Evolutionary conservation across 176 grass and related monocot species (phyloP).

Genomic region (Avena sativa): DNA sequence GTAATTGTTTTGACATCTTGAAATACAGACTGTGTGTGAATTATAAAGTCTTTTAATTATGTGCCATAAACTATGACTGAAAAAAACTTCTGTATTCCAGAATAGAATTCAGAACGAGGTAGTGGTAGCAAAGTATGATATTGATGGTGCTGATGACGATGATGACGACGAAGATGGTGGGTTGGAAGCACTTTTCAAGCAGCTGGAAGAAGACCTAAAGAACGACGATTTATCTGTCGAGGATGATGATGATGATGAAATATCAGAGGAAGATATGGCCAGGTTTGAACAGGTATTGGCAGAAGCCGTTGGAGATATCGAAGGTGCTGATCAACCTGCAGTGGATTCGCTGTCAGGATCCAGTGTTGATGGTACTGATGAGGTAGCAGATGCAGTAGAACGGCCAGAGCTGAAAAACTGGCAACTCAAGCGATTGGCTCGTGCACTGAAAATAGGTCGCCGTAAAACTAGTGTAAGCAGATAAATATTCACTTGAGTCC

Average conservation of each 20-base stretch:
- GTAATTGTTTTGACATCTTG: neutral
- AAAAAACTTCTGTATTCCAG: slow-evolving; percentile 30
- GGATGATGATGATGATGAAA: slow-evolving; percentile 60
- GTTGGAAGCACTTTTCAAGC: slow-evolving; percentile 76
- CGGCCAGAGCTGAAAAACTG: slow-evolving; percentile 70
- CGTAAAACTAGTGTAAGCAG: slow-evolving; percentile 84
- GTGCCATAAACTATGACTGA: neutral
- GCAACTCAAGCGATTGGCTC: slow-evolving; percentile 80
- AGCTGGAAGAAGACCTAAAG: slow-evolving; percentile 84
- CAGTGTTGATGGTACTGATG: slow-evolving; percentile 33
- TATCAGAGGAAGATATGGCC: slow-evolving; percentile 89
- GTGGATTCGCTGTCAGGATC: neutral
- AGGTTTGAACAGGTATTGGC: slow-evolving; percentile 75
- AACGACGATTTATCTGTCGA: slow-evolving; percentile 68
- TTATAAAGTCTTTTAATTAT: neutral
- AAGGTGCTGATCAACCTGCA: slow-evolving; percentile 45
- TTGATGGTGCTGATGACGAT: slow-evolving; percentile 3
- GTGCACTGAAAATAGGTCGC: slow-evolving; percentile 70
- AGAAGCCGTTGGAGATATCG: slow-evolving; percentile 64
- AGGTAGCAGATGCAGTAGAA: slow-evolving; percentile 36
- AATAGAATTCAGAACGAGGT: slow-evolving; percentile 53
- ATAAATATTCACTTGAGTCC: slow-evolving; percentile 6
- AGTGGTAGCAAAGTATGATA: slow-evolving; percentile 25
- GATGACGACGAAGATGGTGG: slow-evolving; percentile 59
- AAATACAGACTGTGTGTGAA: neutral